These are phyloP conservation scores for Begonia peltatifolia DNA, from an alignment of 306 rosid genomes.

Conservation along the genomic window DNA sequence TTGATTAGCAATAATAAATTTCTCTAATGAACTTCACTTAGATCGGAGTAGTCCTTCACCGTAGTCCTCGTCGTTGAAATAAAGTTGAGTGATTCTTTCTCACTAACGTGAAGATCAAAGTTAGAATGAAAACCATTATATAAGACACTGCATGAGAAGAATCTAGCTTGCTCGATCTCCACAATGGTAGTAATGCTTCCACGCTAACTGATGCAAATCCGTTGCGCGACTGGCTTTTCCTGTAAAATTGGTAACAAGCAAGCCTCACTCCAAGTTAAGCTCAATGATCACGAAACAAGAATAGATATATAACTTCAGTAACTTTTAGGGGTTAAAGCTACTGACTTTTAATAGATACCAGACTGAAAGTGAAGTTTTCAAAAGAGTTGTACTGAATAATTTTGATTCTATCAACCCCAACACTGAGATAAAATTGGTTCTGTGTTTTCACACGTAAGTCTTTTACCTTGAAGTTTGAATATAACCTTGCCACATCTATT, in stretches of 20 bases:
- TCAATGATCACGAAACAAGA: slow-evolving; percentile 2
- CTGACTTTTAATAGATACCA: no score
- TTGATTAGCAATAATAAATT: no score
- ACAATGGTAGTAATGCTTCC: slow-evolving; percentile 19
- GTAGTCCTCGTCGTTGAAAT: not conserved
- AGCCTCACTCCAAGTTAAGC: slow-evolving; percentile 4
- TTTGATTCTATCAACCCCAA: no score
- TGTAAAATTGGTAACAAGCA: slow-evolving; percentile 20
- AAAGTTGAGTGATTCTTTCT: slow-evolving; percentile 18
- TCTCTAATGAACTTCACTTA: no score
- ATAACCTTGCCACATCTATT: no score
- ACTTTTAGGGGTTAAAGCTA: no score
- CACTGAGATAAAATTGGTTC: no score
- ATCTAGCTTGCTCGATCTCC: slow-evolving; percentile 25
- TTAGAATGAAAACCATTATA: slow-evolving; percentile 22
- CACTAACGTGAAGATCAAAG: slow-evolving; percentile 24
- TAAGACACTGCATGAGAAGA: slow-evolving; percentile 17
- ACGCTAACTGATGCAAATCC: slow-evolving; percentile 52
- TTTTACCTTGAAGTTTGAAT: no score
- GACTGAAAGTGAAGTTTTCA: no score
- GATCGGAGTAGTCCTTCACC: not conserved
- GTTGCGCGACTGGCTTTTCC: slow-evolving; percentile 40
- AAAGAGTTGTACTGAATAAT: no score
- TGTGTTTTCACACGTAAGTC: no score
- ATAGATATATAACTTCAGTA: no score